These are phyloP conservation scores for Dalbergia oliveri DNA, from an alignment of 306 rosid genomes.

Conservation along the genomic window DNA sequence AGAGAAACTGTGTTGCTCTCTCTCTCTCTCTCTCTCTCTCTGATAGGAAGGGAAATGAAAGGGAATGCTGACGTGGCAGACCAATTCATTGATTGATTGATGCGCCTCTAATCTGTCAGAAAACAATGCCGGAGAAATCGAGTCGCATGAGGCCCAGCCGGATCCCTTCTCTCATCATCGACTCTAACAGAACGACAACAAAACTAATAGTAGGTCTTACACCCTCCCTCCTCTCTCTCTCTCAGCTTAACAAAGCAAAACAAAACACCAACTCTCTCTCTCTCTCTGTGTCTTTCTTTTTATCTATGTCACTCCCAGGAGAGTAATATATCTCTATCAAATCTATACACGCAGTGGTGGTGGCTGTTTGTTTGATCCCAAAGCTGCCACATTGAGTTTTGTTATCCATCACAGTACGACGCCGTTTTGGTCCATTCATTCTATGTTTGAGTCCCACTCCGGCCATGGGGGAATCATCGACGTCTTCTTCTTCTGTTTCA, in stretches of 20 bases:
- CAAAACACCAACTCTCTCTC: neutral
- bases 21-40: too few species aligned
- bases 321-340: neutral
- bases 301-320: neutral
- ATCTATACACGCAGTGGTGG: neutral
- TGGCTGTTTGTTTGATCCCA: neutral
- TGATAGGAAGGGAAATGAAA: neutral
- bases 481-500: slow-evolving; percentile 21
- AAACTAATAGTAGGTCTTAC: too few species aligned
- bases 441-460: slow-evolving; percentile 23
- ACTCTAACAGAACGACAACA: neutral
- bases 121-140: slow-evolving; percentile 26
- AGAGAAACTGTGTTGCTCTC: too few species aligned
- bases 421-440: slow-evolving; percentile 38
- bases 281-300: neutral
- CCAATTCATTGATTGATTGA: neutral
- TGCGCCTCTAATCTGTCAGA: neutral
- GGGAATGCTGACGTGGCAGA: slow-evolving; percentile 31
- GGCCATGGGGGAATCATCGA: slow-evolving; percentile 70
- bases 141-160: slow-evolving; percentile 10
- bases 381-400: neutral
- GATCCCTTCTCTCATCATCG: neutral
- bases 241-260: neutral
- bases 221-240: neutral
- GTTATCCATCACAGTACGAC: neutral